Base-by-base conservation (phyloP, 805 yeast genomes). In the Saccharomycopsis sp. region DNA sequence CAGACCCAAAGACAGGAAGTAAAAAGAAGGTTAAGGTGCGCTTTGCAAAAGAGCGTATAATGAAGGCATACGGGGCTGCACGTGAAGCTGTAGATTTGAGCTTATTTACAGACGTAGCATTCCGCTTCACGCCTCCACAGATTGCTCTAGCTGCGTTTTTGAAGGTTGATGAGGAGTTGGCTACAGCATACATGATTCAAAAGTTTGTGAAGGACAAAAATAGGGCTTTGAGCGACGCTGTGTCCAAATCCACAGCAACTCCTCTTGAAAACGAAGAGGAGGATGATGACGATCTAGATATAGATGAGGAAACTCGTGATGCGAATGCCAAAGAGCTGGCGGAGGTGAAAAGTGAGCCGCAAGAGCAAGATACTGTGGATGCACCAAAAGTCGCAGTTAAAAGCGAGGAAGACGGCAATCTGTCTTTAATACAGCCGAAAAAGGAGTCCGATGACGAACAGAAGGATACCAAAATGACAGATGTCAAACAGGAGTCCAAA, bases 41-140 rank as follows among this genome's bases (percentile, higher is more conserved):
- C 37, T 54, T 48, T n/a, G 8, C 52, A 2, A 37, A 46, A 14
- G 62, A 61, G 12, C 37, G 57, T 46, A 52, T 61, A 18, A 54
- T 54, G 1, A 75, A 75, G 51, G 76, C 83, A 50, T 88, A 89
- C 70, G 95, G 89, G 66, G 72, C 74, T 50, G 89, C 96, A 9
- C 81, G 86, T 64, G 77, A 74, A 29, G 71, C 83, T 69, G 76
- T 89, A 3, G 80, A 83, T 51, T 88, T 84, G 24, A 79, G 89
- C n/a, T 74, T 89, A 47, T 73, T 85, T 40, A 83, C 92, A 18
- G 97, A 94, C 67, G 91, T 81, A 2, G 74, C 79, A 7, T 92
- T 89, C 64, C 73, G 83, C 40, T 92, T 73, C 71, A 85, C 98
- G 0, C 99, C 99, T 0, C 97, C 98, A 0, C 99, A 94, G 67